Conservation (phyloP, 495 filamentous ascomycete genomes). For the Apiosordaria backusii region DNA sequence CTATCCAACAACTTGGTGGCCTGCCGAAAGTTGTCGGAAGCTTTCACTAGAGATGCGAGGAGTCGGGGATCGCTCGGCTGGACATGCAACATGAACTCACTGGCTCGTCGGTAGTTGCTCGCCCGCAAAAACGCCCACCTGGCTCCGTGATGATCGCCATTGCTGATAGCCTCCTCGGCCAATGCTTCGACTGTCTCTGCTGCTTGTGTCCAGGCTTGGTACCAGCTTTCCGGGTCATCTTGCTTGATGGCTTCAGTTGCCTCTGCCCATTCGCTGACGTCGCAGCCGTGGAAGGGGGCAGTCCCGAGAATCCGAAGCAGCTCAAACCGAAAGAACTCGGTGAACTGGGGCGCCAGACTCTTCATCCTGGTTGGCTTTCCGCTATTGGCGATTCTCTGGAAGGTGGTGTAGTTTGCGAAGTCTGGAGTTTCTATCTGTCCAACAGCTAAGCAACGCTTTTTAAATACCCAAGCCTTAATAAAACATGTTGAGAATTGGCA, state of each 20-base stretch:
- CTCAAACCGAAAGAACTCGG: conserved; percentile 36
- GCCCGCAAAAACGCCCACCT: conserved; percentile 35
- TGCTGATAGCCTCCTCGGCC: conserved; percentile 27
- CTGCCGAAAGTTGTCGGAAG: conserved; percentile 21
- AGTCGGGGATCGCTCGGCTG: conserved; percentile 15
- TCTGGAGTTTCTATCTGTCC: background rate
- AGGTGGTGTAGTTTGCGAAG: background rate
- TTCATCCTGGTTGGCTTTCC: background rate
- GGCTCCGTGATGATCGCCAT: conserved; percentile 30
- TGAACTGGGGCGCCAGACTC: background rate
- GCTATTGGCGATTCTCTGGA: background rate
- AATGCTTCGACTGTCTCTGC: conserved; percentile 33
- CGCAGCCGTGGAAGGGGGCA: conserved; percentile 35
- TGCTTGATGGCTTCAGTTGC: conserved; percentile 37
- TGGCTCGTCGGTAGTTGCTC: conserved; percentile 43
- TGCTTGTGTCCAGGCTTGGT: conserved; percentile 29
- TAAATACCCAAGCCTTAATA: background rate
- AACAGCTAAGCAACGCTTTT: background rate
- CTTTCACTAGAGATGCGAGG: conserved; percentile 19
- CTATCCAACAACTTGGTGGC: conserved; percentile 25
- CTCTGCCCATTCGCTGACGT: conserved; percentile 42
- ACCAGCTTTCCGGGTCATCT: conserved; percentile 42
- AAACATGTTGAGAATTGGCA: background rate
- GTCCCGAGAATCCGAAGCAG: conserved; percentile 40
- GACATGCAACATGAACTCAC: conserved; percentile 34